A percentile compares a stretch with the other conserved stretches of the same genome.
phyloP scores from a whole-genome alignment of 176 grass and related monocot species.

The Miscanthus lutarioriparius region DNA sequence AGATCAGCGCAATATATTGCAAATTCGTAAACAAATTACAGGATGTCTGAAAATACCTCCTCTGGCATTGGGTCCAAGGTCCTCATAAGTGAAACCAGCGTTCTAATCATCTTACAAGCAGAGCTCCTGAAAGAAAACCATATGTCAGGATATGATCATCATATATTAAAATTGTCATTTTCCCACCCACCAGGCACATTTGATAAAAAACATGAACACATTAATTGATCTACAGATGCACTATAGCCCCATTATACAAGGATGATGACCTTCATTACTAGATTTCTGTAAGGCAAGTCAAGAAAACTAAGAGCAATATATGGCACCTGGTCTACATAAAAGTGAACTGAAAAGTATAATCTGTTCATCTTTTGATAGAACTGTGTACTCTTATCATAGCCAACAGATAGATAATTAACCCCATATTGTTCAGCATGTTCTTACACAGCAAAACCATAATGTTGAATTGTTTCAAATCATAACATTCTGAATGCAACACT shows the following conservation, averaged over 20 bases:
- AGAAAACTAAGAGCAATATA: slow-evolving; percentile 20
- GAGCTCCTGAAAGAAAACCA: slow-evolving; percentile 58
- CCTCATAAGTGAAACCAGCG: slow-evolving; percentile 96
- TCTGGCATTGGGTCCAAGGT: slow-evolving; percentile 96
- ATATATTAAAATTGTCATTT: neutral
- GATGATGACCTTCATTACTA: neutral
- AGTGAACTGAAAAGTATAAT: neutral
- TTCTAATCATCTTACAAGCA: slow-evolving; percentile 98
- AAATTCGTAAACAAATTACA: slow-evolving; percentile 26
- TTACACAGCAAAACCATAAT: slow-evolving; percentile 12
- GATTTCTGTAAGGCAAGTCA: neutral
- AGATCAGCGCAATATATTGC: slow-evolving; percentile 24
- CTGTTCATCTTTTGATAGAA: neutral
- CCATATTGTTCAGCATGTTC: slow-evolving; percentile 13
- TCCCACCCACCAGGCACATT: neutral
- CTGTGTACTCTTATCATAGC: neutral
- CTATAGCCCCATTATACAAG: neutral
- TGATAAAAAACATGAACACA: neutral
- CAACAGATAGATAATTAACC: neutral
- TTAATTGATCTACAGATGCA: neutral
- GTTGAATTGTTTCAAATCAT: slow-evolving; percentile 10
- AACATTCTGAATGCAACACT: slow-evolving; percentile 2
- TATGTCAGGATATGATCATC: slow-evolving; percentile 28
- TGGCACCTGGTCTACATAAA: neutral
- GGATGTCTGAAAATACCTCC: slow-evolving; percentile 55